phyloP scores from a whole-genome alignment of 257 asterid genomes.

The Capsicum baccatum region DNA sequence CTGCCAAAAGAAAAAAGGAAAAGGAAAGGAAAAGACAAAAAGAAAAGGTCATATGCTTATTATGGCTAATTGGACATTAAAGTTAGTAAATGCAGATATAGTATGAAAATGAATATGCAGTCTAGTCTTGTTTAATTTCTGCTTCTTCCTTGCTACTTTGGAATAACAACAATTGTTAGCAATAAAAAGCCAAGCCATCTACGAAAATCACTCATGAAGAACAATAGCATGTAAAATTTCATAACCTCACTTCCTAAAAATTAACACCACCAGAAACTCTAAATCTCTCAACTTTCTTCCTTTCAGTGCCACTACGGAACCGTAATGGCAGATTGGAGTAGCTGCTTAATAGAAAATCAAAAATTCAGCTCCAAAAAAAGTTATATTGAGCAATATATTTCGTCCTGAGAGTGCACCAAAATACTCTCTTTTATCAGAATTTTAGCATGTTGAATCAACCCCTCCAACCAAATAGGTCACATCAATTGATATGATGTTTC shows the following conservation, averaged over 20 bases:
- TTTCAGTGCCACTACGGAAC: neutral
- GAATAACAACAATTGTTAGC: conserved; percentile 1
- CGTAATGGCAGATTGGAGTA: neutral
- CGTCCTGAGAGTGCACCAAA: neutral
- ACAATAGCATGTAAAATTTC: neutral
- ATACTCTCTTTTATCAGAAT: neutral
- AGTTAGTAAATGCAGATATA: conserved; percentile 4
- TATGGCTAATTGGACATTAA: neutral
- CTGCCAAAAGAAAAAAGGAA: conserved; percentile 46
- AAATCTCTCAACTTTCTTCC: neutral
- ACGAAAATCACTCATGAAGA: neutral
- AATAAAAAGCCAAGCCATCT: neutral
- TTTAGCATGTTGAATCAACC: neutral
- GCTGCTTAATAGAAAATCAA: neutral
- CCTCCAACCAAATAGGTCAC: conserved; percentile 9
- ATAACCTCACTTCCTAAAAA: neutral
- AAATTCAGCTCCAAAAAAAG: neutral
- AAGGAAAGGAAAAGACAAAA: neutral
- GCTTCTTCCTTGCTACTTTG: neutral
- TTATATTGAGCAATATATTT: neutral
- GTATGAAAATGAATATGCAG: neutral
- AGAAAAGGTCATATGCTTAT: neutral
- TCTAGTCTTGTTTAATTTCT: conserved; percentile 18
- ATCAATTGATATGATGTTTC: neutral
- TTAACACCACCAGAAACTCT: neutral